phyloP scores from a whole-genome alignment of 1,139 yeast genomes.

The Blastobotrys indianensis region DNA sequence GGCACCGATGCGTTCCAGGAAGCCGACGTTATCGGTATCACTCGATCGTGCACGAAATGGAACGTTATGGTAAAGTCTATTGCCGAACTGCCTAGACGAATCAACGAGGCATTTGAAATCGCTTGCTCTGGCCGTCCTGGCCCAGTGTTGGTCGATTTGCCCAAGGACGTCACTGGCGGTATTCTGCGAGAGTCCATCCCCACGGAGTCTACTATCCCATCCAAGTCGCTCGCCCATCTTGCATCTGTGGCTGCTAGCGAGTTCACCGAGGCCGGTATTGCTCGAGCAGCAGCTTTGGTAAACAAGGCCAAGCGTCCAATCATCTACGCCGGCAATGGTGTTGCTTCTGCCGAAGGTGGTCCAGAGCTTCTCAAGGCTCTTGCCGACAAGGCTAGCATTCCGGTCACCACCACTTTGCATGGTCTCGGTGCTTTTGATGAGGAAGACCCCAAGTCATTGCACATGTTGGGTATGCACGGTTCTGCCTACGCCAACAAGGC shows the following conservation, averaged over 20 bases:
- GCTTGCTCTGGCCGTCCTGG: slow-evolving; percentile 97
- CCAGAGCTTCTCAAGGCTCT: slow-evolving; percentile 74
- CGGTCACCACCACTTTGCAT: slow-evolving; percentile 93
- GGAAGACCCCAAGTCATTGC: slow-evolving; percentile 80
- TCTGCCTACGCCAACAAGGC: slow-evolving; percentile 92
- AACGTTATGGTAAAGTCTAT: slow-evolving; percentile 96
- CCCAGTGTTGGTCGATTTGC: slow-evolving; percentile 94
- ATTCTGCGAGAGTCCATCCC: slow-evolving; percentile 85
- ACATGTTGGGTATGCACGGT: slow-evolving; percentile 99
- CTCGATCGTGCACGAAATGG: slow-evolving; percentile 98
- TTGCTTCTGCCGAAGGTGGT: slow-evolving; percentile 73
- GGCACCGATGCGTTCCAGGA: slow-evolving; percentile 99
- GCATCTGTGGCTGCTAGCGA: slow-evolving; percentile 69
- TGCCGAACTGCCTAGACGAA: slow-evolving; percentile 89
- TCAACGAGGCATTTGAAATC: slow-evolving; percentile 96
- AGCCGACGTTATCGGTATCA: slow-evolving; percentile 95
- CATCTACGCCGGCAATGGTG: slow-evolving; percentile 89
- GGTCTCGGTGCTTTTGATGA: slow-evolving; percentile 95
- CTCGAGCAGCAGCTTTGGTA: slow-evolving; percentile 69
- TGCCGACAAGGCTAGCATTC: slow-evolving; percentile 85
- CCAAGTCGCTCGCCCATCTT: slow-evolving; percentile 65
- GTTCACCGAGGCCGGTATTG: slow-evolving; percentile 68
- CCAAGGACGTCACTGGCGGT: slow-evolving; percentile 96
- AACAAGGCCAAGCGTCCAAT: slow-evolving; percentile 84
- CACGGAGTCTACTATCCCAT: slow-evolving; percentile 75